Evolutionary conservation across 768 basidiomycete genomes (phyloP), one percentile per base, ranked within the genome.

Genomic region (Russula sp.): DNA sequence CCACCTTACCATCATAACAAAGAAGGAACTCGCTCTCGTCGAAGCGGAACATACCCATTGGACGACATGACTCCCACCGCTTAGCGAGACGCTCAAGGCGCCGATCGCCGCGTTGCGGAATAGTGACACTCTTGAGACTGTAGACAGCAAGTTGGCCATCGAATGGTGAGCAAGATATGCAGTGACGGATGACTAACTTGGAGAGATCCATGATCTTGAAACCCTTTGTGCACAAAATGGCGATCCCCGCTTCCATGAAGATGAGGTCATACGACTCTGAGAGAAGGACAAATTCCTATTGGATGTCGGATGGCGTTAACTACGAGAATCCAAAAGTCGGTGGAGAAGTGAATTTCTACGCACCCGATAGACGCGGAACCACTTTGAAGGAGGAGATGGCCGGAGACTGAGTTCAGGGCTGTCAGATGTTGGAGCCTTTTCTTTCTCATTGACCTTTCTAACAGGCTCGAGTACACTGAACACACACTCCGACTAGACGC

Each of bases 171-270:
- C 2, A 8, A 8, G n/a, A 45, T 7, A 9, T n/a, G 39, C n/a
- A 22, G 13, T 49, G 35, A 45, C 7, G 32, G 72, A 88, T 47
- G 76, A 8, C n/a, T n/a, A n/a, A 96, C 90, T 95, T 91, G 20
- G 85, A 84, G 47, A 98, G 80, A 68, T 98, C 93, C 90, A 98
- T 97, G 68, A 98, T 95, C 73, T 98, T 94, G 68, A 98, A 97
- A 41, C 95, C 94, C 70, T 90, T 92, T 0, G 88, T 85, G 67
- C 95, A 95, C 29, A 97, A 80, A 59, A 99, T 90, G 7, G 90
- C 94, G 64, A 99, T 89, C 75, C 89, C 90, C 9, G 88, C 89
- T 70, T 94, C 93, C 59, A 98, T 76, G 81, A 98, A 98, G 63
- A 93, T 85, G 45, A 97, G 77, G 69, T 93, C 90, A 65, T 85